Conservation (phyloP, 2,329 filamentous ascomycete genomes). For the Sporothrix variecibatus region DNA sequence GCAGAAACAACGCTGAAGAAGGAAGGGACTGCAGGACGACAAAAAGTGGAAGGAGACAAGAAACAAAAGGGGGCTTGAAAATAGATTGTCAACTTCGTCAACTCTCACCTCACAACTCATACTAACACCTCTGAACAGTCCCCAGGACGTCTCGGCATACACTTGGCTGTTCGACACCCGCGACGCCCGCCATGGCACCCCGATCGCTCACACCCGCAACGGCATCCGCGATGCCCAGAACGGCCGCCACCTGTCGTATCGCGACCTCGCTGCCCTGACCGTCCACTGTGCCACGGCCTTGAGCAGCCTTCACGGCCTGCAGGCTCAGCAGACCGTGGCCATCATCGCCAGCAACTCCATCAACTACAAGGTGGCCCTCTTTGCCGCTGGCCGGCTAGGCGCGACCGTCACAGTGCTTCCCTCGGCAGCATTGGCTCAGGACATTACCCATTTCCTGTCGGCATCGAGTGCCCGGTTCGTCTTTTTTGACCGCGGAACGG, state of each 20-base stretch:
- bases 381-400: conserved; percentile 12
- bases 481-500: neutral
- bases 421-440: neutral
- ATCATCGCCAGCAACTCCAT: conserved; percentile 10
- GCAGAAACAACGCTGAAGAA: neutral
- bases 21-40: neutral
- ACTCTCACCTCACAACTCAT: neutral
- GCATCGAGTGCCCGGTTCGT: neutral
- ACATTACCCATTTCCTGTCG: conserved; percentile 3
- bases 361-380: neutral
- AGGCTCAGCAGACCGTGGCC: neutral
- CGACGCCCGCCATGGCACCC: conserved; percentile 2
- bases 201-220: neutral
- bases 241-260: neutral
- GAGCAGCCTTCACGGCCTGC: neutral
- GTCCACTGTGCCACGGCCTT: neutral
- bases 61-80: neutral
- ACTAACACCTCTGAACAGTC: neutral
- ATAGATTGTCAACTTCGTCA: neutral
- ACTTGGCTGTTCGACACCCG: conserved; percentile 12
- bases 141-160: conserved; percentile 13
- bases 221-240: conserved; percentile 14
- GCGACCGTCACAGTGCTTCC: conserved; percentile 8
- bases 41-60: neutral
- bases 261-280: neutral